Evolutionary conservation across 305 asterid genomes (phyloP), one percentile per base, ranked within the genome.

Genomic region (Fraxinus platypoda): DNA sequence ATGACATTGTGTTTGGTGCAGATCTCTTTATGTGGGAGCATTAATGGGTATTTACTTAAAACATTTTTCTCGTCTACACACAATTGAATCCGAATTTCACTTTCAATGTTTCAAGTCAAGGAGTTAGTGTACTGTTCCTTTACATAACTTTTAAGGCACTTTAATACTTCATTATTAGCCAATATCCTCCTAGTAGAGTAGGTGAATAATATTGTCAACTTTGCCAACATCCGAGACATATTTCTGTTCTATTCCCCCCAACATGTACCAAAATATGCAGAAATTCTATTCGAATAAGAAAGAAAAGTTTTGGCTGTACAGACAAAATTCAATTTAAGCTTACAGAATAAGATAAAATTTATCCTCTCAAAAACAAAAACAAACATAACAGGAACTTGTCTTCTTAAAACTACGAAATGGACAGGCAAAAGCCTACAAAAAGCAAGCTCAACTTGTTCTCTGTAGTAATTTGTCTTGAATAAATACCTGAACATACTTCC

Each of bases 81-180:
- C 17, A 82, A 81, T 81, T 73, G 81, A 78, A 78, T 78, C 82
- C 84, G 88, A 82, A 81, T 46, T 19, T 84, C 15, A 80, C 85
- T 81, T 82, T 76, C 81, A 78, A 26, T 78, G 78, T 78, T 81
- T 38, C 75, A 82, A 84, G 82, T 81, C 73, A 43, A 34, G 71
- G 85, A 86, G 83, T 84, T 83, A 90, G 91, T 86, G 89, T 87
- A 72, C 37, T 88, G 94, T 87, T 83, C 83, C 88, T 78, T 74
- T 73, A 72, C 87, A 77, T 83, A 49, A 15, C 80, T 80, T 79
- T 6, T 25, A 34, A 49, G 66, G 38, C 62, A 76, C 33, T 49
- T 15, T 43, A 43, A 12, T 43, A 43, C 54, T 43, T 43, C 54
- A 12, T 43, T 2, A 43, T 43, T 43, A 12, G 54, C 4, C 54